Evolutionary conservation across 2,329 filamentous ascomycete genomes (phyloP).

Genomic region (Xylaria sp.): DNA sequence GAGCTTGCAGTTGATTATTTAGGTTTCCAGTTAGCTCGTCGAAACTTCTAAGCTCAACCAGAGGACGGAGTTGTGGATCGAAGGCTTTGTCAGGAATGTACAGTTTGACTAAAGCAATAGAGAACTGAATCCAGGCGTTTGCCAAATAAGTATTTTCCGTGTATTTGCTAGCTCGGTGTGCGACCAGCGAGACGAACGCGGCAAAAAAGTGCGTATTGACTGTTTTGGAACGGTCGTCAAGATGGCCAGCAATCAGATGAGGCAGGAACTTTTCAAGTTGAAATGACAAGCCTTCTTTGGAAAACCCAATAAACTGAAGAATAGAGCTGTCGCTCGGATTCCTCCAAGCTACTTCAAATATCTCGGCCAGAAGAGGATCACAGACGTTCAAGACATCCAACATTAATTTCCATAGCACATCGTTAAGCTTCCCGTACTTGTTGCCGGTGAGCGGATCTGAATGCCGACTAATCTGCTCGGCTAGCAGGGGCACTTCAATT

Average conservation of each 20-base stretch:
- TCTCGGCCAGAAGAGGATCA: conserved; percentile 48
- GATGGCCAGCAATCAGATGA: conserved; percentile 40
- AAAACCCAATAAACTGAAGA: conserved; percentile 38
- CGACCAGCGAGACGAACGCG: conserved; percentile 57
- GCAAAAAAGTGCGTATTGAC: conserved; percentile 56
- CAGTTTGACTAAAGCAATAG: conserved; percentile 76
- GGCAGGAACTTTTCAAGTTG: conserved; percentile 42
- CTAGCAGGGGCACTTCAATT: conserved; percentile 70
- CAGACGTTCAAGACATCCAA: conserved; percentile 55
- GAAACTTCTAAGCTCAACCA: conserved; percentile 71
- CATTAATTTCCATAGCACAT: conserved; percentile 59
- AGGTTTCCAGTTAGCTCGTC: conserved; percentile 66
- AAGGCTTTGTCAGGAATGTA: conserved; percentile 89
- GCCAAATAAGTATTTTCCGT: conserved; percentile 54
- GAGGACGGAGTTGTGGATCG: conserved; percentile 76
- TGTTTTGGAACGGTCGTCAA: conserved; percentile 43
- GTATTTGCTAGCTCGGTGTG: conserved; percentile 46
- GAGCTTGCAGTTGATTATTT: conserved; percentile 64
- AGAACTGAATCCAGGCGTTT: conserved; percentile 79
- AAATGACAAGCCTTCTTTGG: conserved; percentile 43
- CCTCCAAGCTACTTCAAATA: conserved; percentile 45
- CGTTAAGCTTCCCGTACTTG: conserved; percentile 60
- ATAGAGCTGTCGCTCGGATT: conserved; percentile 32
- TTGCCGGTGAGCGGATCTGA: conserved; percentile 61
- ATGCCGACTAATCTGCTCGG: conserved; percentile 63